Percentiles rank a stretch among this genome's conserved stretches.
Conservation (phyloP, 768 basidiomycete species). For the Kwoniella sp. region DNA sequence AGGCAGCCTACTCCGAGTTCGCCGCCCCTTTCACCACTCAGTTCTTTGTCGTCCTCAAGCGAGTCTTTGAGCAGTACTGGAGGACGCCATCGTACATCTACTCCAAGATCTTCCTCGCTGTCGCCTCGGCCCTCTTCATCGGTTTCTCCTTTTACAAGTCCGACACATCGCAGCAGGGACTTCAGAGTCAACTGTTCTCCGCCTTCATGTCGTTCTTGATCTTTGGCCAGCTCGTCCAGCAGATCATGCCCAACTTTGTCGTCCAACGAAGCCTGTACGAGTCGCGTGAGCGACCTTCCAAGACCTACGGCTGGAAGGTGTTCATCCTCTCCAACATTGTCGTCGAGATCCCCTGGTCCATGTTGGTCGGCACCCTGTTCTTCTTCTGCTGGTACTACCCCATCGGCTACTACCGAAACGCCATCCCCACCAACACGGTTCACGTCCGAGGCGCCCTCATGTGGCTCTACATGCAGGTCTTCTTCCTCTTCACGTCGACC, state of each 20-base stretch:
- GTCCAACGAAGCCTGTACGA: slow-evolving; percentile 48
- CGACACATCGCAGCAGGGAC: slow-evolving; percentile 43
- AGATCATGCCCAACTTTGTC: slow-evolving; percentile 51
- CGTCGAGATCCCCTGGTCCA: slow-evolving; percentile 38
- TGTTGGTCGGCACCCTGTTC: slow-evolving; percentile 42
- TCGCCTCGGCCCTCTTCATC: slow-evolving; percentile 39
- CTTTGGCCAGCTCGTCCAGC: slow-evolving; percentile 49
- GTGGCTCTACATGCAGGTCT: slow-evolving; percentile 51
- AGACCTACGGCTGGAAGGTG: slow-evolving; percentile 50
- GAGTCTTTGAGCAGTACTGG: slow-evolving; percentile 52
- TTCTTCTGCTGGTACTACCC: slow-evolving; percentile 52
- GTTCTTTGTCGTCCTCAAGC: slow-evolving; percentile 33
- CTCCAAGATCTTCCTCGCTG: slow-evolving; percentile 48
- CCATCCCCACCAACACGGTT: slow-evolving; percentile 48
- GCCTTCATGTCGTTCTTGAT: slow-evolving; percentile 47
- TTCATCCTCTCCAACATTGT: slow-evolving; percentile 50
- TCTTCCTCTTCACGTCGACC: slow-evolving; percentile 52
- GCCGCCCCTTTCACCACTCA: slow-evolving; percentile 38
- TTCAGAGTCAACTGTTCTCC: slow-evolving; percentile 49
- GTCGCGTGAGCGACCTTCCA: slow-evolving; percentile 48
- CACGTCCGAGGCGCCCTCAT: slow-evolving; percentile 52
- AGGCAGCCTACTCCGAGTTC: slow-evolving; percentile 41
- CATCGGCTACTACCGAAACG: slow-evolving; percentile 53
- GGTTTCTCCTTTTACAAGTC: slow-evolving; percentile 52
- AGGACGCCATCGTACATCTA: slow-evolving; percentile 51